Percentiles rank a stretch among this genome's conserved stretches.
Evolutionary conservation across 2,329 filamentous ascomycete species (phyloP).

Genomic region (Xylaria sp.): DNA sequence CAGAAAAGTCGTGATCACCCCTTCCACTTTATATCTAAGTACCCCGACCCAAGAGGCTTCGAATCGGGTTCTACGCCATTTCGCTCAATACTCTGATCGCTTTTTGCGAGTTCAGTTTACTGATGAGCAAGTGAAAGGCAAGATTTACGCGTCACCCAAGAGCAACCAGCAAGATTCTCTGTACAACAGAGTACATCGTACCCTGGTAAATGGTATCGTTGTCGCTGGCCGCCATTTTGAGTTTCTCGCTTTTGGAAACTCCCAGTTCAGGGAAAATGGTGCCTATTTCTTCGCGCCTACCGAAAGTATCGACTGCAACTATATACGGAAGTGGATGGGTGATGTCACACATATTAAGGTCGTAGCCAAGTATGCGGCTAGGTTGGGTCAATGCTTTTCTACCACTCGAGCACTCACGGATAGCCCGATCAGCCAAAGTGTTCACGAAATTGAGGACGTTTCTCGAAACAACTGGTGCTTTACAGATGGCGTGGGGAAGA

Average conservation of each 20-base stretch:
- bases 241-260: constrained; percentile 95
- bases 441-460: constrained; percentile 75
- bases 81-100: constrained; percentile 73
- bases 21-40: constrained; percentile 81
- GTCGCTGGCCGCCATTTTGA: constrained; percentile 85
- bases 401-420: constrained; percentile 81
- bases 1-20: constrained; percentile 82
- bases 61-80: constrained; percentile 84
- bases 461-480: constrained; percentile 76
- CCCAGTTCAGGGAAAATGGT: constrained; percentile 90
- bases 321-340: constrained; percentile 89
- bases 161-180: constrained; percentile 72
- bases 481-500: constrained; percentile 92
- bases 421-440: constrained; percentile 66
- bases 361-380: constrained; percentile 89
- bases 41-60: constrained; percentile 86
- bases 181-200: constrained; percentile 77
- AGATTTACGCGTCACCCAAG: constrained; percentile 65
- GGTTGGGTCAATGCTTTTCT: constrained; percentile 94
- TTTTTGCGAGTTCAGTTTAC: constrained; percentile 92
- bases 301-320: constrained; percentile 71
- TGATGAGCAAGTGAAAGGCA: constrained; percentile 75
- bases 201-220: constrained; percentile 79
- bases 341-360: constrained; percentile 81
- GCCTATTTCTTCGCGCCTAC: constrained; percentile 91